Conservation (phyloP, 208 protist genomes). For the Trypanosoma melophagium region DNA sequence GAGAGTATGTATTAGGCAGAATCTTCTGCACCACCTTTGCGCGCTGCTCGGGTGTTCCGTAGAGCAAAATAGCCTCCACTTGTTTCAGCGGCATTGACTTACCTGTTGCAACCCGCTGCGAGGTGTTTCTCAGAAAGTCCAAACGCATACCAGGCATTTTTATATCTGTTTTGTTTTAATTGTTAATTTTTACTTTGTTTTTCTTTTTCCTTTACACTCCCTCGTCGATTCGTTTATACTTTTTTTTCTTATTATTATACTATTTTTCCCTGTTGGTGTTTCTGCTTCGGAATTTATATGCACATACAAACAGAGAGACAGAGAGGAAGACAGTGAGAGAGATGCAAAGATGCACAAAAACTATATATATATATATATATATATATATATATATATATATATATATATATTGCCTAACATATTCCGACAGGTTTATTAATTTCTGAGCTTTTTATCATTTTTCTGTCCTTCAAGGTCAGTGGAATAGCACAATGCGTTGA, state of each 20-base stretch:
- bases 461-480: too few species aligned
- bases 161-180: neutral
- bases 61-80: constrained; percentile 85
- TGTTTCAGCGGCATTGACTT: constrained; percentile 82
- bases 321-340: neutral
- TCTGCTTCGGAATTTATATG: neutral
- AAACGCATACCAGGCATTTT: constrained; percentile 72
- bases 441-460: too few species aligned
- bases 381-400: constrained; percentile 1
- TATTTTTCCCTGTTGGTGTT: neutral
- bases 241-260: constrained; percentile 16
- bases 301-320: constrained; percentile 5
- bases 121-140: constrained; percentile 85
- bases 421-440: too few species aligned
- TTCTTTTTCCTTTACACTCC: neutral
- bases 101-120: constrained; percentile 79
- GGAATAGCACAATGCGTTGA: too few species aligned
- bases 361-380: neutral
- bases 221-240: neutral
- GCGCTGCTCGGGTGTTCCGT: constrained; percentile 80
- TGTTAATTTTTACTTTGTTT: too few species aligned
- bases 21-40: constrained; percentile 83
- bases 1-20: constrained; percentile 63
- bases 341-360: neutral
- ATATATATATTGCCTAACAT: neutral